Conservation (phyloP, 2,329 filamentous ascomycete genomes). For the Herpotrichia juniperi region DNA sequence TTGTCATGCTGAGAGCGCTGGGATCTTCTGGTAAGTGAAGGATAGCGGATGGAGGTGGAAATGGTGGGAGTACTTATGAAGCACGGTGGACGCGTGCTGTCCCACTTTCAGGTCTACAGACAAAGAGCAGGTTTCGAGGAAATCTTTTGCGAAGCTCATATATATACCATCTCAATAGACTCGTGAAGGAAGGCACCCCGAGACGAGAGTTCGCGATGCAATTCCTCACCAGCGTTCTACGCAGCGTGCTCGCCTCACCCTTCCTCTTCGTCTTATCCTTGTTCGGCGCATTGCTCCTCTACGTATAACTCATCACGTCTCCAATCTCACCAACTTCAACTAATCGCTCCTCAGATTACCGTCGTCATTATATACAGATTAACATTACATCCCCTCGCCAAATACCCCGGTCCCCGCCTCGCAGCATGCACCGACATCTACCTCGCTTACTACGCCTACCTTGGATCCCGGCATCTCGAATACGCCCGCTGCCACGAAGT, state of each 20-base stretch:
- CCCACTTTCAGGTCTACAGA: neutral
- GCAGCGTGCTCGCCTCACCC: conserved; percentile 30
- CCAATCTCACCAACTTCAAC: neutral
- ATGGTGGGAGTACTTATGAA: conserved; percentile 18
- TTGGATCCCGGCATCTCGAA: conserved; percentile 75
- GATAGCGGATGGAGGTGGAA: conserved; percentile 36
- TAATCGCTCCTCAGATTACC: conserved; percentile 27
- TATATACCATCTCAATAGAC: conserved; percentile 10
- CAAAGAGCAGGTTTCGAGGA: neutral
- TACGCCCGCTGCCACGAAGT: conserved; percentile 72
- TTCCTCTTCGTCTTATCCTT: conserved; percentile 31
- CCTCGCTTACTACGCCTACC: conserved; percentile 70
- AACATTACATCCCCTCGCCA: conserved; percentile 50
- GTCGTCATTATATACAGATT: conserved; percentile 45
- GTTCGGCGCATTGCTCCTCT: conserved; percentile 29
- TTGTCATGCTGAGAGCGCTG: conserved; percentile 1
- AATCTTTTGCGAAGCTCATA: neutral
- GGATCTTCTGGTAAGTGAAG: conserved; percentile 29
- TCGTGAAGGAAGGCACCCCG: neutral
- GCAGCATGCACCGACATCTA: conserved; percentile 46
- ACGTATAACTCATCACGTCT: conserved; percentile 20
- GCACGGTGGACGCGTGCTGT: neutral
- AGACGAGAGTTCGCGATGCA: conserved; percentile 21
- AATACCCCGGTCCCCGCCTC: conserved; percentile 50
- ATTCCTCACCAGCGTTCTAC: conserved; percentile 18